These are phyloP conservation scores for Ganoderma resinaceum DNA, from an alignment of 1,284 basidiomycete genomes.

Conservation along the genomic window DNA sequence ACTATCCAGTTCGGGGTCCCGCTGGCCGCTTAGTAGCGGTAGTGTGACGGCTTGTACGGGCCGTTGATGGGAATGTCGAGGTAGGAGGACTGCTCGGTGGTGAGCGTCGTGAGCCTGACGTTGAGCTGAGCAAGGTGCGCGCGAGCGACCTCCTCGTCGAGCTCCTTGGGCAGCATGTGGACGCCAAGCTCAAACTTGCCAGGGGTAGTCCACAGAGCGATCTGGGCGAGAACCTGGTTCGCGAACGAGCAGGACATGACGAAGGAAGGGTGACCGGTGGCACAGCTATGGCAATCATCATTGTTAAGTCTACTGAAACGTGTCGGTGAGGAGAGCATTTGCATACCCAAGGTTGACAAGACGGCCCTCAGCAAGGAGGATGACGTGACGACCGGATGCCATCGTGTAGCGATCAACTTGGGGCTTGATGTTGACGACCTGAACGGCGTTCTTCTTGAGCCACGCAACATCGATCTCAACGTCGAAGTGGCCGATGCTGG, in stretches of 20 bases:
- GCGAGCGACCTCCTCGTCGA: constrained; percentile 98
- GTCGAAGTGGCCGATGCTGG: constrained; percentile 97
- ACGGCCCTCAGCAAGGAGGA: constrained; percentile 98
- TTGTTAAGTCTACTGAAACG: constrained; percentile 5
- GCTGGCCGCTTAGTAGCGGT: constrained; percentile 59
- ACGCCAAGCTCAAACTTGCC: constrained; percentile 93
- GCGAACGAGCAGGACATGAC: constrained; percentile 99
- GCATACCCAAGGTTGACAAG: constrained; percentile 97
- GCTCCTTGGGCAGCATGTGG: constrained; percentile 96
- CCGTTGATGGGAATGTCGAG: constrained; percentile 90
- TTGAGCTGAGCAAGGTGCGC: constrained; percentile 92
- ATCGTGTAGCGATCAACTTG: constrained; percentile 99
- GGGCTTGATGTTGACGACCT: constrained; percentile 94
- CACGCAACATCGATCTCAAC: constrained; percentile 99
- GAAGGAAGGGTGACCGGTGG: constrained; percentile 93
- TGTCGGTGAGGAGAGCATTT: not conserved
- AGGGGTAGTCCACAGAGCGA: constrained; percentile 95
- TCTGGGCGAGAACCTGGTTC: constrained; percentile 99
- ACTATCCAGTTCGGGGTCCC: constrained; percentile 19
- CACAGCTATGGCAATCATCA: constrained; percentile 55
- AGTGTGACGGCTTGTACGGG: constrained; percentile 93
- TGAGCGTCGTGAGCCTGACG: constrained; percentile 92
- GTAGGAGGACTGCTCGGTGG: constrained; percentile 85
- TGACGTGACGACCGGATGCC: constrained; percentile 90
- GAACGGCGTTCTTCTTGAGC: constrained; percentile 93